Evolutionary conservation across 805 yeast species (phyloP).

Genomic region (Yamadazyma akitaensis): DNA sequence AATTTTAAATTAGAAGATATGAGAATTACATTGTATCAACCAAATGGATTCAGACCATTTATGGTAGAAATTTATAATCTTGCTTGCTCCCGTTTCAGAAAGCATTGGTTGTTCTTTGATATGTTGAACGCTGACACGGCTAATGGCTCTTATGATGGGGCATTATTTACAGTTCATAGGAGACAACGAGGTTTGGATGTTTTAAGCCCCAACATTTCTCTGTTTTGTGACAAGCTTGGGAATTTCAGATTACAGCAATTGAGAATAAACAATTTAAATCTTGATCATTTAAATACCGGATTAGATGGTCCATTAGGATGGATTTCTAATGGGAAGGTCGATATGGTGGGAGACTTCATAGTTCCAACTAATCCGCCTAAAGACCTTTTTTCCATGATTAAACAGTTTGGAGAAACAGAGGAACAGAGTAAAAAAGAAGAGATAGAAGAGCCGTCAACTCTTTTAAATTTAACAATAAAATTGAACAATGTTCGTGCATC

Average conservation of each 20-base stretch:
- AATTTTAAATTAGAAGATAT: constrained; percentile 81
- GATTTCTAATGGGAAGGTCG: constrained; percentile 90
- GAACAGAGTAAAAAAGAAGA: constrained; percentile 34
- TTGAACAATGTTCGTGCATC: constrained; percentile 84
- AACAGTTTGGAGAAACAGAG: constrained; percentile 37
- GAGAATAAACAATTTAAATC: constrained; percentile 77
- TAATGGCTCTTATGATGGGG: constrained; percentile 90
- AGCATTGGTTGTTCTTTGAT: constrained; percentile 93
- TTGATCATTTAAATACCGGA: constrained; percentile 89
- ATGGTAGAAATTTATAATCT: constrained; percentile 85
- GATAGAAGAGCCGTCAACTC: constrained; percentile 49
- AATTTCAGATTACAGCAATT: constrained; percentile 56
- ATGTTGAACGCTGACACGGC: constrained; percentile 77
- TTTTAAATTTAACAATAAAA: constrained; percentile 74
- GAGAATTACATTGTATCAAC: constrained; percentile 77
- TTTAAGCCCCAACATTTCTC: constrained; percentile 22
- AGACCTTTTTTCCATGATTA: not conserved
- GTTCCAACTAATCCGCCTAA: constrained; percentile 44
- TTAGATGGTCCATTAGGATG: constrained; percentile 95
- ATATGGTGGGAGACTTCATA: constrained; percentile 87
- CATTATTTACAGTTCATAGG: constrained; percentile 87
- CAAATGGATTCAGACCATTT: constrained; percentile 76
- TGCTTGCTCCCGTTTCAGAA: constrained; percentile 73
- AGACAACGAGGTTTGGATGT: constrained; percentile 54
- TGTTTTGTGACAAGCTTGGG: constrained; percentile 12